These are phyloP conservation scores for Metschnikowia hibisci DNA, from an alignment of 805 yeast genomes.

Conservation along the genomic window DNA sequence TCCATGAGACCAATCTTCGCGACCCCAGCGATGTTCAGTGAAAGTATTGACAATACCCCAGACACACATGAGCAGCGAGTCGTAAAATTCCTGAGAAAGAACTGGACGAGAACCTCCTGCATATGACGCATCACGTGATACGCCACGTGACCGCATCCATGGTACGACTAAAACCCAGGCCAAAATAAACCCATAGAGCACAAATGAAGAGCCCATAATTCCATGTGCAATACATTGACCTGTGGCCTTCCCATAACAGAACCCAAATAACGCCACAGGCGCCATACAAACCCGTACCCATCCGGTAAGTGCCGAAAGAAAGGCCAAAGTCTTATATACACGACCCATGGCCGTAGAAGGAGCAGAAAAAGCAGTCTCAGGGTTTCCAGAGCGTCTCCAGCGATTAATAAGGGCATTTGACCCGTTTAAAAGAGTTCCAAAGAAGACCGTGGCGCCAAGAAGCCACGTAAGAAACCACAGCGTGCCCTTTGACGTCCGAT, in stretches of 20 bases:
- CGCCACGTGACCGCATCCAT: slow-evolving; percentile 50
- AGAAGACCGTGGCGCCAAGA: slow-evolving; percentile 44
- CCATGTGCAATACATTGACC: slow-evolving; percentile 98
- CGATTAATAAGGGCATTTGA: slow-evolving; percentile 39
- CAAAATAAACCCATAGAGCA: slow-evolving; percentile 72
- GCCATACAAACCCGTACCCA: slow-evolving; percentile 82
- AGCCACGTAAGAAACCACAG: slow-evolving; percentile 57
- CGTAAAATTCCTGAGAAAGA: slow-evolving; percentile 77
- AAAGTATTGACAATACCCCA: slow-evolving; percentile 96
- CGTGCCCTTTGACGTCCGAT: slow-evolving; percentile 62
- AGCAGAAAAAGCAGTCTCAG: slow-evolving; percentile 3
- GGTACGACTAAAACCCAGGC: slow-evolving; percentile 65
- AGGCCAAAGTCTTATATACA: slow-evolving; percentile 43
- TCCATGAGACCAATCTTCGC: slow-evolving; percentile 83
- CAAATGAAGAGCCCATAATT: slow-evolving; percentile 89
- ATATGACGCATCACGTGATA: not conserved
- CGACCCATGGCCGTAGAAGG: slow-evolving; percentile 10
- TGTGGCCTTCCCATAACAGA: slow-evolving; percentile 76
- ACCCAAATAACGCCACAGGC: slow-evolving; percentile 79
- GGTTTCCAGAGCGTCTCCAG: slow-evolving; percentile 6
- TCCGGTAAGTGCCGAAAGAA: slow-evolving; percentile 51
- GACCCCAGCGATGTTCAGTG: slow-evolving; percentile 95
- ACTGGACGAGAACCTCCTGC: slow-evolving; percentile 9
- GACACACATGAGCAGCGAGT: slow-evolving; percentile 69
- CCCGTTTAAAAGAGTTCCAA: slow-evolving; percentile 56